Base-by-base conservation (phyloP, 2,329 filamentous ascomycete species). In the Fusarium sacchari region DNA sequence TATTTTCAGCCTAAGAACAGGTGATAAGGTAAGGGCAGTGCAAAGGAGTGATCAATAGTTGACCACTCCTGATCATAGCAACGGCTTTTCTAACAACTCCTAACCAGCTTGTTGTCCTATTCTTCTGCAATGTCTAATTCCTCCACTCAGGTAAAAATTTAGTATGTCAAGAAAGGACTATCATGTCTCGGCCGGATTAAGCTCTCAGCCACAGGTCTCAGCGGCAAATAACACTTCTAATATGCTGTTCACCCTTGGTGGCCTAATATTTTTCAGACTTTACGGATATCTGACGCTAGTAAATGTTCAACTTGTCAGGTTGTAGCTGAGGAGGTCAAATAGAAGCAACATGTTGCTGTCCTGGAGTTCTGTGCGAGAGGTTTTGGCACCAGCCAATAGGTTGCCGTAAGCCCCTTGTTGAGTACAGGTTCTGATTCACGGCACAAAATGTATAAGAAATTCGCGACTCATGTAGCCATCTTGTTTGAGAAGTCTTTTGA, bases 401-500 rank as follows among this genome's bases (percentile, higher is more conserved):
- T 42, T 26, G 11, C 26, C 3, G 4, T 20, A 20, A 15, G 22
- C 6, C 22, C 39, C 3, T 8, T 22, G 1, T 42, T n/a, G 5
- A 9, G 14, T 24, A 11, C 13, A 11, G 13, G 13, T 5, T 28
- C 2, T 49, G 28, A n/a, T 17, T 1, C 3, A 49, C 3, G 6
- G 15, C 10, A 12, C n/a, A 22, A 13, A n/a, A 14, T 32, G 28
- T 0, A 22, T 13, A 13, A 18, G 22, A 20, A 18, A 24, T n/a
- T 8, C 0, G 2, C 15, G 46, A 12, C 22, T n/a, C 13, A 32
- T 13, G 10, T 2, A n/a, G 15, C 11, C 46, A 24, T 18, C 3
- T 18, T 8, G 11, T 7, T 4, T 50, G 4, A 8, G 9, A 17
- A 26, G 7, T 12, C 24, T 53, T n/a, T 13, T 2, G 2, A 13